Evolutionary conservation across 225 moss, liverwort and hornwort genomes (phyloP).

Genomic region (Pseudoscleropodium purum): DNA sequence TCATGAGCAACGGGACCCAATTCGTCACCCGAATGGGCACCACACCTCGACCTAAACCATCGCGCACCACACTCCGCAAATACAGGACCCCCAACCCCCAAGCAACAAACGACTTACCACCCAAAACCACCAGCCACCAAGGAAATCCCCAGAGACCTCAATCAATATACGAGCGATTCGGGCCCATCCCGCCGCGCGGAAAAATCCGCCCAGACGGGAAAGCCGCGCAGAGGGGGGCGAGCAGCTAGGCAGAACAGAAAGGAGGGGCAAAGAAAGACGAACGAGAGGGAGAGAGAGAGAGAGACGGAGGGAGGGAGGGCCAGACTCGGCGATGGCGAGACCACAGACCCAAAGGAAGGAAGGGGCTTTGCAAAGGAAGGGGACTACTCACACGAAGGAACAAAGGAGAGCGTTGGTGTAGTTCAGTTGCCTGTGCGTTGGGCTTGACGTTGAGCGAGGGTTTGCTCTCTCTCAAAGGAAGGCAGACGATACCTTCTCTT

Average conservation of each 20-base stretch:
- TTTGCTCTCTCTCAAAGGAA: slow-evolving; percentile 6
- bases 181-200: neutral
- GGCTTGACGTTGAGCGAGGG: slow-evolving; percentile 22
- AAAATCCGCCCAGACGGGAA: neutral
- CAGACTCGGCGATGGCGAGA: slow-evolving; percentile 1
- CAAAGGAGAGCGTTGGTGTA: neutral
- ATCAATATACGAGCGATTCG: neutral
- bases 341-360: neutral
- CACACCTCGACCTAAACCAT: neutral
- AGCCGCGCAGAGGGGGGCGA: neutral
- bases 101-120: neutral
- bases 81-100: neutral
- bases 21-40: neutral
- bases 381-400: neutral
- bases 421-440: slow-evolving; percentile 16
- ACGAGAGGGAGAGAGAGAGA: neutral
- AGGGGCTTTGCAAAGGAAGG: neutral
- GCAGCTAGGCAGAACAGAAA: neutral
- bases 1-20: neutral
- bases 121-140: neutral
- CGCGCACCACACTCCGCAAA: neutral
- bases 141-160: neutral
- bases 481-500: neutral
- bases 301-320: neutral
- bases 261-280: neutral